phyloP scores from a whole-genome alignment of 768 basidiomycete genomes.

The Fomitopsis serialis region DNA sequence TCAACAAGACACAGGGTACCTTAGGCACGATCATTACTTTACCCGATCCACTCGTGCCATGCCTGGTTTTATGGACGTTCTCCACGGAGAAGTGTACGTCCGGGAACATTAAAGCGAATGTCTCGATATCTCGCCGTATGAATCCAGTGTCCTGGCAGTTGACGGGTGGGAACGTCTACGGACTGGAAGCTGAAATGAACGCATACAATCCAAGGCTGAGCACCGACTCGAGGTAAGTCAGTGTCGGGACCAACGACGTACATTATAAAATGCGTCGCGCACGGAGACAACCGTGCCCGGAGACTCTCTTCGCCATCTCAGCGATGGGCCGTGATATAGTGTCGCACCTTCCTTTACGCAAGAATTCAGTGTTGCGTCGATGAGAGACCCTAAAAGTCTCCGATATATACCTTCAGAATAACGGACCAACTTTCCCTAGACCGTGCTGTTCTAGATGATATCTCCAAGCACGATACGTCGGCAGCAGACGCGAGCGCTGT shows the following conservation, averaged over 20 bases:
- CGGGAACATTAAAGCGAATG: constrained; percentile 69
- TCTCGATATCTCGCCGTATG: constrained; percentile 68
- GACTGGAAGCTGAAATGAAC: constrained; percentile 60
- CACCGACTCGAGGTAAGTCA: not conserved
- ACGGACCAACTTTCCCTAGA: constrained; percentile 69
- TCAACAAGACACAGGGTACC: constrained; percentile 31
- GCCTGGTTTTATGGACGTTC: constrained; percentile 37
- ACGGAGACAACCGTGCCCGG: constrained; percentile 80
- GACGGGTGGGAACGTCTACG: constrained; percentile 69
- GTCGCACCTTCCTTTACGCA: constrained; percentile 50
- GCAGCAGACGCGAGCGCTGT: constrained; percentile 81
- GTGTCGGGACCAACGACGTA: constrained; percentile 29
- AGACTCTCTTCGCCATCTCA: constrained; percentile 68
- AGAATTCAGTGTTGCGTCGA: not conserved
- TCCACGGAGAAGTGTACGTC: constrained; percentile 65
- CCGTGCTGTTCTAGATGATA: constrained; percentile 65
- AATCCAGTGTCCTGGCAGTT: constrained; percentile 50
- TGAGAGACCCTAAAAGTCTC: not conserved
- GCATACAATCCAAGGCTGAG: not conserved
- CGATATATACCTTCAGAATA: constrained; percentile 60
- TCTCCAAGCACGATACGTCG: constrained; percentile 74
- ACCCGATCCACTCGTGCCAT: constrained; percentile 32
- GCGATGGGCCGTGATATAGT: constrained; percentile 68
- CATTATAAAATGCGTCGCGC: constrained; percentile 89
- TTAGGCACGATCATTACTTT: constrained; percentile 58